phyloP scores from a whole-genome alignment of 2,329 filamentous ascomycete genomes.

The Beauveria bassiana region DNA sequence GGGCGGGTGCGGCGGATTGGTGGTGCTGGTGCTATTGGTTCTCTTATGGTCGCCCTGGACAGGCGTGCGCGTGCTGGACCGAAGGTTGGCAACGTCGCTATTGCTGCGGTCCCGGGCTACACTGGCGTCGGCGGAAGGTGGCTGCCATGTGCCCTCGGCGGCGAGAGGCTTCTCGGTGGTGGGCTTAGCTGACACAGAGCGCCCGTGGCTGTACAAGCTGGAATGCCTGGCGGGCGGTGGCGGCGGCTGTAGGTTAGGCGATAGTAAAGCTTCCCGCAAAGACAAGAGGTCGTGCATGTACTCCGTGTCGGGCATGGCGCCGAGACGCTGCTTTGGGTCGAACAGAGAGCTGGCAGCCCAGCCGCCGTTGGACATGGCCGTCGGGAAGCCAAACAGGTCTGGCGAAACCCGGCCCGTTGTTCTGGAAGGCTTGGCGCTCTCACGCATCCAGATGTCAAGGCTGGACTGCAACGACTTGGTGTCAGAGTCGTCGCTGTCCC shows the following conservation, averaged over 20 bases:
- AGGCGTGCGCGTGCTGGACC: conserved; percentile 5
- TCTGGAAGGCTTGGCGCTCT: conserved; percentile 36
- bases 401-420: conserved; percentile 33
- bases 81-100: conserved; percentile 9
- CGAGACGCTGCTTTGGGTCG: conserved; percentile 24
- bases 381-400: conserved; percentile 48
- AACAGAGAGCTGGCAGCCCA: conserved; percentile 45
- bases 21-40: conserved; percentile 20
- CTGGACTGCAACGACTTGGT: conserved; percentile 38
- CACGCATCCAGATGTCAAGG: conserved; percentile 51
- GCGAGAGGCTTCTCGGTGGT: conserved; percentile 9
- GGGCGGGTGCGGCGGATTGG: conserved; percentile 35
- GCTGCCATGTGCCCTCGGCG: conserved; percentile 12
- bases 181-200: conserved; percentile 21
- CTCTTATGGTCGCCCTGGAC: conserved; percentile 24
- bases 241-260: conserved; percentile 33
- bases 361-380: conserved; percentile 24
- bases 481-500: conserved; percentile 37
- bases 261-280: conserved; percentile 31
- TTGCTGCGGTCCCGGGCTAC: conserved; percentile 12
- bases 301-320: conserved; percentile 25
- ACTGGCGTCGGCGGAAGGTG: conserved; percentile 14
- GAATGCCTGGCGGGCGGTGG: conserved; percentile 45
- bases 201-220: conserved; percentile 43
- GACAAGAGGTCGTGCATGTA: conserved; percentile 40